Percentiles rank a stretch among this genome's conserved stretches.
phyloP scores from a whole-genome alignment of 2,329 filamentous ascomycete species.

The Pseudocercospora cruenta region DNA sequence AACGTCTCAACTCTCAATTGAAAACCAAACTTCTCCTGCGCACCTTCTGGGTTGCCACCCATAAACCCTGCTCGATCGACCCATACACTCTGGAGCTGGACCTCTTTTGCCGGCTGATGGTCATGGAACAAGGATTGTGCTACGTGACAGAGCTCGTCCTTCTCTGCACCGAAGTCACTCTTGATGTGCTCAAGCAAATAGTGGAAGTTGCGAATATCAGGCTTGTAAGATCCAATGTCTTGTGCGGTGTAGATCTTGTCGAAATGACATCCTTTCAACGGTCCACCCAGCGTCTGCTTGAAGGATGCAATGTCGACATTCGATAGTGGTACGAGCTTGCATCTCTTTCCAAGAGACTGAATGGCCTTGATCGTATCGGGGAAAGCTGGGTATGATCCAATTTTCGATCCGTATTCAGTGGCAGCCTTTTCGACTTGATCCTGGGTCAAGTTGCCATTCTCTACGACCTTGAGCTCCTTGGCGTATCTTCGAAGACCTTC shows the following conservation, averaged over 20 bases:
- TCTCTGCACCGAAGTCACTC: slow-evolving; percentile 60
- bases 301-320: slow-evolving; percentile 64
- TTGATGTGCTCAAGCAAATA: slow-evolving; percentile 63
- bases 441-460: slow-evolving; percentile 54
- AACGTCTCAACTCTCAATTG: slow-evolving; percentile 64
- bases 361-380: slow-evolving; percentile 61
- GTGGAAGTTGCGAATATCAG: slow-evolving; percentile 65
- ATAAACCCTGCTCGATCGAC: slow-evolving; percentile 60
- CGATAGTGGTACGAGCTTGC: slow-evolving; percentile 63
- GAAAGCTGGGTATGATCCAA: slow-evolving; percentile 62
- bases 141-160: slow-evolving; percentile 65
- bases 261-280: slow-evolving; percentile 60
- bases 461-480: slow-evolving; percentile 48
- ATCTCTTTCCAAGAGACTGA: slow-evolving; percentile 52
- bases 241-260: slow-evolving; percentile 71
- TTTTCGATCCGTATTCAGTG: slow-evolving; percentile 55
- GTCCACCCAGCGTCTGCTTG: slow-evolving; percentile 50
- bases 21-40: slow-evolving; percentile 54
- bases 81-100: slow-evolving; percentile 67
- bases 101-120: slow-evolving; percentile 64
- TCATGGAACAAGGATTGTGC: slow-evolving; percentile 70
- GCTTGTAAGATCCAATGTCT: slow-evolving; percentile 74
- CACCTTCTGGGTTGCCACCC: slow-evolving; percentile 48
- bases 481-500: slow-evolving; percentile 38
- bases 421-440: slow-evolving; percentile 46